These are phyloP conservation scores for Plasmodium knowlesi DNA, from an alignment of 169 alveolate species.

Conservation along the genomic window DNA sequence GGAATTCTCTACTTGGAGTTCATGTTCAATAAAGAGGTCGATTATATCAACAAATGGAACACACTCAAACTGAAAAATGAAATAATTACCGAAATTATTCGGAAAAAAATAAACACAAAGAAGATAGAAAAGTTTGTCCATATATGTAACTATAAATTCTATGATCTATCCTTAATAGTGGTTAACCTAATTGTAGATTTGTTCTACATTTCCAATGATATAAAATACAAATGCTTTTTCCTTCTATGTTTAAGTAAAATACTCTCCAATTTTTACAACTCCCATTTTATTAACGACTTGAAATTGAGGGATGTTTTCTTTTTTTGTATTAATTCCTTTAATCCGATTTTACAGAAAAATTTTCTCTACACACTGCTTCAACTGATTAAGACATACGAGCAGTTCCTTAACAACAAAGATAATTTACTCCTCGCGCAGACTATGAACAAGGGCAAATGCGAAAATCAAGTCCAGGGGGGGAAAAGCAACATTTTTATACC, in stretches of 20 bases:
- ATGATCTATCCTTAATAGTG: conserved; percentile 15
- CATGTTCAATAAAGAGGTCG: conserved; percentile 39
- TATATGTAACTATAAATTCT: conserved; percentile 34
- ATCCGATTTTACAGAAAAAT: conserved; percentile 48
- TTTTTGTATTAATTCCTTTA: conserved; percentile 19
- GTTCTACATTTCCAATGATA: conserved; percentile 50
- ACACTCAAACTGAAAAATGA: conserved; percentile 62
- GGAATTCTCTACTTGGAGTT: conserved; percentile 62
- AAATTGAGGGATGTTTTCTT: conserved; percentile 56
- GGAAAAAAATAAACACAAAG: conserved; percentile 11
- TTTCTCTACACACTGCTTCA: conserved; percentile 64
- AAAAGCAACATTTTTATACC: not conserved
- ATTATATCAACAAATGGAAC: conserved; percentile 66
- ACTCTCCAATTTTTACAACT: conserved; percentile 52
- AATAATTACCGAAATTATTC: conserved; percentile 52
- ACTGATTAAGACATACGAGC: conserved; percentile 71
- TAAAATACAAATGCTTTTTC: conserved; percentile 59
- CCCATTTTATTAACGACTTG: conserved; percentile 68
- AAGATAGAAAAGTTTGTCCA: conserved; percentile 34
- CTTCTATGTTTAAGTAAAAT: conserved; percentile 63
- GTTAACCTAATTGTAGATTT: conserved; percentile 35
- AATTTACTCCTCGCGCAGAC: conserved; percentile 1
- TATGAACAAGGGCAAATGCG: not conserved
- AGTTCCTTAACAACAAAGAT: conserved; percentile 23
- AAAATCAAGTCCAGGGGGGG: not conserved